A percentile compares a stretch with the other conserved stretches of the same genome.
These are phyloP conservation scores for Paraurostyla sp. DNA, from an alignment of 73 alveolate species.

Conservation along the genomic window DNA sequence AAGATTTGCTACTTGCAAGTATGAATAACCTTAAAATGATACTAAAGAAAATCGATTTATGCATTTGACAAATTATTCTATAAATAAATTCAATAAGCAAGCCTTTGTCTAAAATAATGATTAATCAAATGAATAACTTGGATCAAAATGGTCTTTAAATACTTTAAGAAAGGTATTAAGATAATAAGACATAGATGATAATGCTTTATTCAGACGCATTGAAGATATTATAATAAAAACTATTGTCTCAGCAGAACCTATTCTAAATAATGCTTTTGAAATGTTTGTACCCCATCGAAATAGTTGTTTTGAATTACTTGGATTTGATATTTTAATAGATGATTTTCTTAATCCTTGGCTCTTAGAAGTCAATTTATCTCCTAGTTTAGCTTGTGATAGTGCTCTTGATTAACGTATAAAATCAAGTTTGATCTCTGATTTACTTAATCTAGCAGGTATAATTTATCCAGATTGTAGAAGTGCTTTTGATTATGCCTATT, in stretches of 20 bases:
- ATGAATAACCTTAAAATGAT: conserved; percentile 51
- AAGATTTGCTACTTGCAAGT: conserved; percentile 95
- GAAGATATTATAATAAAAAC: conserved; percentile 93
- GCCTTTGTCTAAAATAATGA: conserved; percentile 84
- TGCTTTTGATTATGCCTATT: not conserved
- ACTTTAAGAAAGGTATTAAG: conserved; percentile 70
- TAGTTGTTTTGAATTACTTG: conserved; percentile 91
- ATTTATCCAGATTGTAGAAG: not conserved
- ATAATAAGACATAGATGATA: conserved; percentile 67
- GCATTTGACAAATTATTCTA: conserved; percentile 93
- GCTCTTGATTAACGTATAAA: conserved; percentile 80
- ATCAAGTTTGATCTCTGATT: conserved; percentile 76
- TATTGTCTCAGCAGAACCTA: conserved; percentile 83
- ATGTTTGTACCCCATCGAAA: conserved; percentile 81
- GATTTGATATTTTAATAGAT: conserved; percentile 87
- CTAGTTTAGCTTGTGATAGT: conserved; percentile 81
- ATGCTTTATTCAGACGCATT: conserved; percentile 67
- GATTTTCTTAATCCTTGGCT: conserved; percentile 85
- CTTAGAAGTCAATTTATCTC: conserved; percentile 88
- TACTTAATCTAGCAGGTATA: conserved; percentile 80
- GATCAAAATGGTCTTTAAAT: conserved; percentile 89
- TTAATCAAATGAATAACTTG: conserved; percentile 77
- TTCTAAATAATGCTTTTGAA: conserved; percentile 81
- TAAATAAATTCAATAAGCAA: conserved; percentile 80
- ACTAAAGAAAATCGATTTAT: conserved; percentile 70